phyloP scores from a whole-genome alignment of 495 filamentous ascomycete genomes.

The Trichoderma asperelloides region DNA sequence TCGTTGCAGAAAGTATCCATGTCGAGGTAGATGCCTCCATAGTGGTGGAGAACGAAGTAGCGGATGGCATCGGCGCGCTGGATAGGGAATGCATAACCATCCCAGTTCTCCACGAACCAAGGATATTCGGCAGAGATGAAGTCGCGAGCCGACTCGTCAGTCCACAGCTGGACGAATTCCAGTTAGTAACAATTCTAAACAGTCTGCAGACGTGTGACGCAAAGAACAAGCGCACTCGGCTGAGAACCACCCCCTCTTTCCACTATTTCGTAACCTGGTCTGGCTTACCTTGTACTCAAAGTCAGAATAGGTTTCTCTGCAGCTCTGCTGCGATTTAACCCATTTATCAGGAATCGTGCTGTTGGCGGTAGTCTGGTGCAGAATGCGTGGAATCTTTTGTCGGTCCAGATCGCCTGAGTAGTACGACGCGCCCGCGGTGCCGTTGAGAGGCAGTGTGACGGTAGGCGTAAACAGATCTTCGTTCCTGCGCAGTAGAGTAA shows the following conservation, averaged over 20 bases:
- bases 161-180: slow-evolving; percentile 58
- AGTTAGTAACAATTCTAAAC: background rate
- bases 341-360: slow-evolving; percentile 65
- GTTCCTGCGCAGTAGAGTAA: slow-evolving; percentile 4
- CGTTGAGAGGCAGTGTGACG: background rate
- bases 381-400: slow-evolving; percentile 65
- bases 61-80: slow-evolving; percentile 79
- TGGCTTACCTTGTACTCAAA: slow-evolving; percentile 70
- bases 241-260: background rate
- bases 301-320: slow-evolving; percentile 62
- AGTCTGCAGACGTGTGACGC: background rate
- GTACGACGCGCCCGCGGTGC: background rate
- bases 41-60: slow-evolving; percentile 74
- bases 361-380: slow-evolving; percentile 59
- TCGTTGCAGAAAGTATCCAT: slow-evolving; percentile 57
- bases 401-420: background rate
- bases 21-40: slow-evolving; percentile 81
- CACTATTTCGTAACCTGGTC: too few species aligned
- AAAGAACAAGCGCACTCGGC: background rate
- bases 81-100: slow-evolving; percentile 68
- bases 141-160: slow-evolving; percentile 60
- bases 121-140: slow-evolving; percentile 67
- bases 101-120: slow-evolving; percentile 78
- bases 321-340: slow-evolving; percentile 63
- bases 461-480: background rate